Evolutionary conservation across 345 rosid genomes (phyloP).

Genomic region (Pelargonium nanum): DNA sequence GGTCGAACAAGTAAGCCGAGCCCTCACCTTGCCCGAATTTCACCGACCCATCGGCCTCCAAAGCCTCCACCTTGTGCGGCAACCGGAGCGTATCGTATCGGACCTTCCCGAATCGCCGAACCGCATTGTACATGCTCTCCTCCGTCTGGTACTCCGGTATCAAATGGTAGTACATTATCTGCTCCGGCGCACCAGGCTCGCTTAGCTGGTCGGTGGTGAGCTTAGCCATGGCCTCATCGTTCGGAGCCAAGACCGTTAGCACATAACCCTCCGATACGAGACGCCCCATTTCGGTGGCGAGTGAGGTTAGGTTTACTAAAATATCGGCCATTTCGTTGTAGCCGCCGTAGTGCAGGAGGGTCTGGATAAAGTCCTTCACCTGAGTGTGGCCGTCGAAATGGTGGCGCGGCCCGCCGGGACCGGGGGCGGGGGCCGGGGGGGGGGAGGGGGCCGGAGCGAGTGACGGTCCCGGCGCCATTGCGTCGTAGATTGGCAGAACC

Average conservation of each 20-base stretch:
- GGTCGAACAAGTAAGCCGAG: conserved; percentile 38
- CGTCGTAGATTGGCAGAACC: conserved; percentile 32
- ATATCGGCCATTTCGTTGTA: conserved; percentile 54
- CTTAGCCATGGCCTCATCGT: conserved; percentile 56
- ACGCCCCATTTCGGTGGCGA: conserved; percentile 44
- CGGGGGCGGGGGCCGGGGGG: conserved; percentile 57
- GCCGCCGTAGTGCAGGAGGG: conserved; percentile 40
- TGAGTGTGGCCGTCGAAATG: conserved; percentile 43
- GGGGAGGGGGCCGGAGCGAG: no score
- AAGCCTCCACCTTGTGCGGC: conserved; percentile 40
- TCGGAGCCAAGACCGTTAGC: conserved; percentile 44
- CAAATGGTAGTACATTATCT: conserved; percentile 40
- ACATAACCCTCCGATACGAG: conserved; percentile 49
- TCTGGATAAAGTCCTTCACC: conserved; percentile 47
- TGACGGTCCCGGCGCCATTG: conserved; percentile 42
- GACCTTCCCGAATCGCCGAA: conserved; percentile 37
- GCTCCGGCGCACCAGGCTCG: conserved; percentile 50
- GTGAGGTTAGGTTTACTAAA: conserved; percentile 39
- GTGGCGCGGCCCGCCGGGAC: conserved; percentile 39
- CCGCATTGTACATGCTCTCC: conserved; percentile 52
- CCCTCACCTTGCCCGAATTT: conserved; percentile 35
- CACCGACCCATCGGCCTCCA: conserved; percentile 50
- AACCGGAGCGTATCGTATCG: conserved; percentile 35
- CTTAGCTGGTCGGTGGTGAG: conserved; percentile 40
- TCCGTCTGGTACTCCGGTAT: conserved; percentile 53